Evolutionary conservation across 257 asterid genomes (phyloP).

Genomic region (Lavandula angustifolia): DNA sequence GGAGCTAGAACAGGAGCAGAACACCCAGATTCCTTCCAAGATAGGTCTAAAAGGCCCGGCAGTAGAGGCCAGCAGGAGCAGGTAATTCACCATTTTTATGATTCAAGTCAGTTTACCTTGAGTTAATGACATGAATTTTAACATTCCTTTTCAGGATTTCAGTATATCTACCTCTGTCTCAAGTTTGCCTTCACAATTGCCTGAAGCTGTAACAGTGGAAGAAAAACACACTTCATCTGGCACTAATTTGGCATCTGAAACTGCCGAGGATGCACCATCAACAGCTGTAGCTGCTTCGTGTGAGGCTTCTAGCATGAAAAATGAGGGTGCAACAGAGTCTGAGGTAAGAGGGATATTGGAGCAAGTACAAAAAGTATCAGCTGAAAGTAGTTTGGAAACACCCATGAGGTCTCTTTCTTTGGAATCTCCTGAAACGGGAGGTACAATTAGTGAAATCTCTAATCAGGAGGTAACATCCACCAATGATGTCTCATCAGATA

Average conservation of each 20-base stretch:
- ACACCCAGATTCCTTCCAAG: slow-evolving; percentile 35
- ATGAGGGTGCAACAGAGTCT: slow-evolving; percentile 32
- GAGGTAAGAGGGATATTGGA: slow-evolving; percentile 33
- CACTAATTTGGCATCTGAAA: slow-evolving; percentile 36
- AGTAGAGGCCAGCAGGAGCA: slow-evolving; percentile 42
- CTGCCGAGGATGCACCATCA: slow-evolving; percentile 34
- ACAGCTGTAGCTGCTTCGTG: slow-evolving; percentile 32
- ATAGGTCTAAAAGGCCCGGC: slow-evolving; percentile 40
- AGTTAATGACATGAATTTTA: slow-evolving; percentile 8
- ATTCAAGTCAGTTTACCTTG: slow-evolving; percentile 23
- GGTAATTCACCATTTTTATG: slow-evolving; percentile 40
- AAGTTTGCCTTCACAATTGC: slow-evolving; percentile 44
- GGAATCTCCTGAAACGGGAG: slow-evolving; percentile 38
- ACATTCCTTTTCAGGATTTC: slow-evolving; percentile 46
- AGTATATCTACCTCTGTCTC: slow-evolving; percentile 36
- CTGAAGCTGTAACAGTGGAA: slow-evolving; percentile 33
- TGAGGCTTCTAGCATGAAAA: slow-evolving; percentile 33
- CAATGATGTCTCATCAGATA: slow-evolving; percentile 27
- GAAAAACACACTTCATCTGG: slow-evolving; percentile 32
- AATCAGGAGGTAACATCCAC: slow-evolving; percentile 36
- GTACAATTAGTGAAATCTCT: slow-evolving; percentile 37
- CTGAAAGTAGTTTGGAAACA: slow-evolving; percentile 36
- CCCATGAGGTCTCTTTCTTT: slow-evolving; percentile 34
- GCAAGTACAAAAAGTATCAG: slow-evolving; percentile 37
- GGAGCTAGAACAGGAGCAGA: slow-evolving; percentile 31